phyloP scores from a whole-genome alignment of 2,329 filamentous ascomycete species.

The Aspergillus fructus region DNA sequence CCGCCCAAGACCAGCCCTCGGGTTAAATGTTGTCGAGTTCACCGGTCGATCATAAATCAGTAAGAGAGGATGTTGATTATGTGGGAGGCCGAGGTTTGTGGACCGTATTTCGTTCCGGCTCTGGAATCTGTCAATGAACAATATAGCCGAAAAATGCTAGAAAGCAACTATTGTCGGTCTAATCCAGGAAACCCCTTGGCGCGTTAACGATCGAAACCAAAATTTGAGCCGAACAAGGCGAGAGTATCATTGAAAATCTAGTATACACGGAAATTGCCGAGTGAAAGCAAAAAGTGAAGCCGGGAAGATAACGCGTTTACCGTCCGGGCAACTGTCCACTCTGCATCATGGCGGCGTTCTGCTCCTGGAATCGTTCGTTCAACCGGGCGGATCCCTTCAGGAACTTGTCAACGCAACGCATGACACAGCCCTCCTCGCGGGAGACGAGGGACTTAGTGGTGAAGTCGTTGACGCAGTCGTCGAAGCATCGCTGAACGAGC shows the following conservation, averaged over 20 bases:
- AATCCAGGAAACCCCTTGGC: background rate
- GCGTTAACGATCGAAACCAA: background rate
- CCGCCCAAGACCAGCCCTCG: too few relatives aligned
- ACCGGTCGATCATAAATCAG: too few relatives aligned
- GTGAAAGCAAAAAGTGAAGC: slow-evolving; percentile 8
- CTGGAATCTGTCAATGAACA: too few relatives aligned
- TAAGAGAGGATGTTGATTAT: too few relatives aligned
- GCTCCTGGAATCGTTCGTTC: slow-evolving; percentile 83
- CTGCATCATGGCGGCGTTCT: slow-evolving; percentile 68
- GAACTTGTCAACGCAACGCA: slow-evolving; percentile 94
- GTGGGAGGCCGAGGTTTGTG: too few relatives aligned
- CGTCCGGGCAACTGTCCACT: slow-evolving; percentile 51
- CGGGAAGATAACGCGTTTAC: slow-evolving; percentile 22
- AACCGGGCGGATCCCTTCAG: slow-evolving; percentile 88
- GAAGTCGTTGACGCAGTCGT: slow-evolving; percentile 97
- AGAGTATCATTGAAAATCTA: slow-evolving; percentile 22
- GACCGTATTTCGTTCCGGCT: too few relatives aligned
- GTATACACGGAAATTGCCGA: slow-evolving; percentile 19
- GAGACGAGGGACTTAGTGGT: slow-evolving; percentile 90
- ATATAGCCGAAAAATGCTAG: too few relatives aligned
- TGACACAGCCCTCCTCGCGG: slow-evolving; percentile 87
- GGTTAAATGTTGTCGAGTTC: too few relatives aligned
- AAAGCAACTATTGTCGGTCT: too few relatives aligned
- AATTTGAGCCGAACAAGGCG: slow-evolving; percentile 10
- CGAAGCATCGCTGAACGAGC: slow-evolving; percentile 72